Evolutionary conservation across 2,329 filamentous ascomycete genomes (phyloP).

Genomic region (Colletotrichum sp.): DNA sequence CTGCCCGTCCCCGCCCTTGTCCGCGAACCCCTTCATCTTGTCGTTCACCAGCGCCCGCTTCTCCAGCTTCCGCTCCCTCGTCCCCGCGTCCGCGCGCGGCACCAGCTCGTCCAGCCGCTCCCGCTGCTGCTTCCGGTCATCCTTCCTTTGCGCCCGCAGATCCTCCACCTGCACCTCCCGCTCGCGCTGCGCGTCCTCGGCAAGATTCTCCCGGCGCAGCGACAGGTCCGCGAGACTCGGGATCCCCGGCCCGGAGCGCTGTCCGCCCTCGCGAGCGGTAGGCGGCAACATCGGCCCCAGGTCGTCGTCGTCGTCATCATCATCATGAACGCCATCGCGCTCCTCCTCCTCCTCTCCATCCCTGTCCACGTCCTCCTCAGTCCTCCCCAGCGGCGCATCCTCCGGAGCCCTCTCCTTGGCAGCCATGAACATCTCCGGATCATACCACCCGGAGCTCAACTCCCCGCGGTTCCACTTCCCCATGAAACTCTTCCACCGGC

Average conservation of each 20-base stretch:
- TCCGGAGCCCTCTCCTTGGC: constrained; percentile 33
- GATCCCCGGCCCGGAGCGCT: constrained; percentile 61
- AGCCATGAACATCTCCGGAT: constrained; percentile 69
- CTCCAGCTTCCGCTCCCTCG: constrained; percentile 83
- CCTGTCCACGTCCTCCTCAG: background rate
- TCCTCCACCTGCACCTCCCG: constrained; percentile 49
- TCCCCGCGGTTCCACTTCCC: constrained; percentile 91
- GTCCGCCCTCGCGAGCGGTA: constrained; percentile 27
- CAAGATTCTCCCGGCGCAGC: constrained; percentile 54
- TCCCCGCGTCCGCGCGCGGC: constrained; percentile 83
- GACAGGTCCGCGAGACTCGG: constrained; percentile 79
- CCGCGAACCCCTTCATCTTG: constrained; percentile 74
- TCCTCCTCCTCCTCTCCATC: constrained; percentile 27
- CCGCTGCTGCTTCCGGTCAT: constrained; percentile 70
- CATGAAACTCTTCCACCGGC: constrained; percentile 93
- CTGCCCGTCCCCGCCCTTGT: constrained; percentile 44
- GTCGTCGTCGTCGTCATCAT: constrained; percentile 63
- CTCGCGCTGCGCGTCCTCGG: constrained; percentile 56
- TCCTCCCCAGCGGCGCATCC: background rate
- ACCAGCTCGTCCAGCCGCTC: constrained; percentile 80
- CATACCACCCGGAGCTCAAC: constrained; percentile 92
- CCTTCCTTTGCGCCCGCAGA: constrained; percentile 65
- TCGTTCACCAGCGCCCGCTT: constrained; percentile 79
- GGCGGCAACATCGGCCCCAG: constrained; percentile 55
- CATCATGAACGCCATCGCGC: constrained; percentile 33